phyloP scores from a whole-genome alignment of 352 stramenopile genomes.

The Phytopythium boreale region DNA sequence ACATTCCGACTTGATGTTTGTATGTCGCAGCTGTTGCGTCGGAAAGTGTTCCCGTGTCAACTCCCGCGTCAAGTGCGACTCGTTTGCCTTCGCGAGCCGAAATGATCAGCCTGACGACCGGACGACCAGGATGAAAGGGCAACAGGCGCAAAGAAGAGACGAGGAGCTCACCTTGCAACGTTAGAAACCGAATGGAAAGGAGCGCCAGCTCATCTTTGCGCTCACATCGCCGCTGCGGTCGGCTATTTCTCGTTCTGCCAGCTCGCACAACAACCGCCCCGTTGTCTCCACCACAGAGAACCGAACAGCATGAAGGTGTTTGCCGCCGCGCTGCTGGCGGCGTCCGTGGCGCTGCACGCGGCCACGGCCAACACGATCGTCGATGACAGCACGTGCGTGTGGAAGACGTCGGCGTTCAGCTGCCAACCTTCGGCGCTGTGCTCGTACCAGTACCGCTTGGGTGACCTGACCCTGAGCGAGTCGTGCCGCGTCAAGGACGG shows the following conservation, averaged over 20 bases:
- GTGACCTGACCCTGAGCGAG: conserved; percentile 34
- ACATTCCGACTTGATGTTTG: background rate
- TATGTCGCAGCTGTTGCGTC: background rate
- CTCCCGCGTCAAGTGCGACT: background rate
- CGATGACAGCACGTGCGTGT: conserved; percentile 32
- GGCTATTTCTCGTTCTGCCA: background rate
- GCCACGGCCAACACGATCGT: conserved; percentile 17
- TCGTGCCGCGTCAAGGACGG: conserved; percentile 38
- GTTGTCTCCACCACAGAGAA: background rate
- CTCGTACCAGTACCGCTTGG: conserved; percentile 33
- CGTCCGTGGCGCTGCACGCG: conserved; percentile 4
- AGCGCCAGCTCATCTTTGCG: background rate
- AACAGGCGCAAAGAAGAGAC: background rate
- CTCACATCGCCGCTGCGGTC: no score
- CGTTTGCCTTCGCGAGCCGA: background rate
- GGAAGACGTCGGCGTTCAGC: conserved; percentile 17
- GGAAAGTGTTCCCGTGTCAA: background rate
- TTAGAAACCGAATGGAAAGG: background rate
- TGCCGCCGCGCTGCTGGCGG: conserved; percentile 1
- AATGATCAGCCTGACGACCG: background rate
- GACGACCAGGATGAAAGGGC: background rate
- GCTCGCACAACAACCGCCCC: background rate
- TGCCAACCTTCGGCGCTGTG: conserved; percentile 29
- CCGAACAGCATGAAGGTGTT: conserved; percentile 7
- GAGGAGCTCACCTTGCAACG: background rate